Evolutionary conservation across 345 rosid species (phyloP), one percentile per base, ranked within the genome.

Genomic region (Eucalyptus decipiens): DNA sequence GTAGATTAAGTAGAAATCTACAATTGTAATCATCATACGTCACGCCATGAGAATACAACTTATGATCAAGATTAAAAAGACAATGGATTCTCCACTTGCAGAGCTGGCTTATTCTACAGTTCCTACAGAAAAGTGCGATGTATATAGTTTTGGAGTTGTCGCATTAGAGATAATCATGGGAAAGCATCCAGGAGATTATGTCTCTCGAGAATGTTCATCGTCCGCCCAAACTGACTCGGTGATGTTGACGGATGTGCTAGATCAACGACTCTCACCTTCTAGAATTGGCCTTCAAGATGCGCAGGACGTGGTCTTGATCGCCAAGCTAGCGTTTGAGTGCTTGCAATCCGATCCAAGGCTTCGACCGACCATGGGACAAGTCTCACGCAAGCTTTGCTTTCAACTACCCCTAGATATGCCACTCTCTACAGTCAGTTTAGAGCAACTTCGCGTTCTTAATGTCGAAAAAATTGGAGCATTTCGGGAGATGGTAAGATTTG

Each of bases 31-130:
- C n/a, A n/a, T n/a, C n/a, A n/a, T n/a, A n/a, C 3, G 4, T 11
- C 6, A 26, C n/a, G 0, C 26, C 7, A 0, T 11, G n/a, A 16
- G 67, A 60, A 60, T 32, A 26, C 7, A 60, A 11, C 8, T 0
- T 11, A 12, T 60, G 12, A 56, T 56, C 12, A 6, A 60, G 67
- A 4, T 28, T 60, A 13, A 4, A 26, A 30, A 62, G 30, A 62
- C 1, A 0, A 0, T 14, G 19, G 30, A 11, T 60, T 28, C 15
- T 47, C n/a, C 16, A 58, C n/a, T 58, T 0, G 16, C 16, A 58
- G n/a, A 58, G 67, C n/a, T 58, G 0, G n/a, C 67, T 3, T 26
- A 58, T 11, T 58, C 67, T 11, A 2, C 0, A 0, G 26, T 26
- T 58, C n/a, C 67, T 11, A 26, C n/a, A 3, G 0, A 26, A 11